A percentile compares a stretch with the other conserved stretches of the same genome.
Evolutionary conservation across 805 yeast species (phyloP).

Genomic region (Yamadazyma akitaensis): DNA sequence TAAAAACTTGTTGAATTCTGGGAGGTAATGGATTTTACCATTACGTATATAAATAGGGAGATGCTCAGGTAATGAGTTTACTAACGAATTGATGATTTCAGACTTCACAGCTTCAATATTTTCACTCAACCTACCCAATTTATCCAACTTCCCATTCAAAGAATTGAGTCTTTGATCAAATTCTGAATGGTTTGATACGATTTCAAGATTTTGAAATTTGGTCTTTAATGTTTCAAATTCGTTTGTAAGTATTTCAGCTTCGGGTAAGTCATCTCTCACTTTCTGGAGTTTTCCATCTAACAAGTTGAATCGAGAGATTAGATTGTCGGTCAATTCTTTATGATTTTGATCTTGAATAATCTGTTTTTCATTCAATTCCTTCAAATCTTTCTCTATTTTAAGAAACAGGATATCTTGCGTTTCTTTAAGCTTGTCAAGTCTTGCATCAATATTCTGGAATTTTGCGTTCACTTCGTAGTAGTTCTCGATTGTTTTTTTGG

Average conservation of each 20-base stretch:
- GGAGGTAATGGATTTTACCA: slow-evolving; percentile 33
- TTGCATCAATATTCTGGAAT: slow-evolving; percentile 14
- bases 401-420: background rate
- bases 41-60: slow-evolving; percentile 31
- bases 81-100: slow-evolving; percentile 5
- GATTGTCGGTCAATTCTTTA: slow-evolving; percentile 5
- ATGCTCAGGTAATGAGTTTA: slow-evolving; percentile 25
- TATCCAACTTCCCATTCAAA: slow-evolving; percentile 7
- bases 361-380: slow-evolving; percentile 5
- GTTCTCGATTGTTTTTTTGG: slow-evolving; percentile 7
- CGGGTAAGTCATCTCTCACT: background rate
- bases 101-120: slow-evolving; percentile 9
- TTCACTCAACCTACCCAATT: slow-evolving; percentile 7
- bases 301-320: slow-evolving; percentile 9
- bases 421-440: background rate
- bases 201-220: slow-evolving; percentile 3
- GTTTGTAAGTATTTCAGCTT: background rate
- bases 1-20: slow-evolving; percentile 37
- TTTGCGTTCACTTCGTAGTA: slow-evolving; percentile 13
- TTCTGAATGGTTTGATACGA: slow-evolving; percentile 9
- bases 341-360: background rate
- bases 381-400: background rate
- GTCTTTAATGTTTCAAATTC: slow-evolving; percentile 6
- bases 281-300: slow-evolving; percentile 9
- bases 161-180: slow-evolving; percentile 7